phyloP scores from a whole-genome alignment of 2,329 filamentous ascomycete genomes.

The Parasarocladium wereldwijsianum region DNA sequence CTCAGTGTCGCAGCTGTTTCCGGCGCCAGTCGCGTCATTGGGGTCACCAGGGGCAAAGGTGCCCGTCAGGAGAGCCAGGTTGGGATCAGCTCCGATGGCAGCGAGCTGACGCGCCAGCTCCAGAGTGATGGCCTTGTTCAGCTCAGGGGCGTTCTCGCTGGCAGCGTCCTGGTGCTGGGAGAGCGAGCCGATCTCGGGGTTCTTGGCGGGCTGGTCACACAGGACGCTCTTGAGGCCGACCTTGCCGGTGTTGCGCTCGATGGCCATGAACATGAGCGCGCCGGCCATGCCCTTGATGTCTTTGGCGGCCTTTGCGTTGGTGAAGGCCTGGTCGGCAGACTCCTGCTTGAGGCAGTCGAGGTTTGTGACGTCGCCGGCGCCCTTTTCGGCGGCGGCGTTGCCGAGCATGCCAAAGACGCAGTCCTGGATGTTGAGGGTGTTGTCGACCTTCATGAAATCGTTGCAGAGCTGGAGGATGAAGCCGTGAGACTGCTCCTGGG shows the following conservation, averaged over 20 bases:
- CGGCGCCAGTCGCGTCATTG: constrained; percentile 12
- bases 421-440: constrained; percentile 36
- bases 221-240: constrained; percentile 24
- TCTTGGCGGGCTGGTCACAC: constrained; percentile 42
- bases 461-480: constrained; percentile 30
- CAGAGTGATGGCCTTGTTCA: constrained; percentile 47
- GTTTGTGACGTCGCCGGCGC: constrained; percentile 25
- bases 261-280: constrained; percentile 37
- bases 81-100: constrained; percentile 45
- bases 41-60: constrained; percentile 49
- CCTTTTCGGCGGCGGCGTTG: constrained; percentile 26
- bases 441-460: constrained; percentile 28
- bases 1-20: constrained; percentile 29
- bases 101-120: constrained; percentile 45
- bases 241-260: constrained; percentile 34
- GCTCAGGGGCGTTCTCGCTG: constrained; percentile 34
- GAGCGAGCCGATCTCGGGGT: constrained; percentile 50
- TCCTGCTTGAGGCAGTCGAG: constrained; percentile 30
- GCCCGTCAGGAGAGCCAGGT: constrained; percentile 42
- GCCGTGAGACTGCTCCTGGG: constrained; percentile 41
- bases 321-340: constrained; percentile 43
- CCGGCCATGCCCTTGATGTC: constrained; percentile 39
- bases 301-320: constrained; percentile 37
- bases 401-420: constrained; percentile 32
- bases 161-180: constrained; percentile 56